Evolutionary conservation across 192 early-diverging fungal genomes (phyloP).

Genomic region (Entomortierella lignicola): DNA sequence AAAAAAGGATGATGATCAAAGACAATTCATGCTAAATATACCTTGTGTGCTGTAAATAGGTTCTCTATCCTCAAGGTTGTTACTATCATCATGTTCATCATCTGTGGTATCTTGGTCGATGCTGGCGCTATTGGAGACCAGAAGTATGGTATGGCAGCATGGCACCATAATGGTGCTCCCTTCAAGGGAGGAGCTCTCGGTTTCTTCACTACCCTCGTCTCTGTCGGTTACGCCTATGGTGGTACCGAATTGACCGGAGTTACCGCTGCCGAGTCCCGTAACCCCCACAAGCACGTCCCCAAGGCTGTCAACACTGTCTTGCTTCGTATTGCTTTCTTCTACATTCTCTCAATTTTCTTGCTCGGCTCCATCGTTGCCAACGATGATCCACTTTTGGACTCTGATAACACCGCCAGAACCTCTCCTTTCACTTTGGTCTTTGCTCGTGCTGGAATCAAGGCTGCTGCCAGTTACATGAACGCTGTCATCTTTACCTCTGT

Average conservation of each 20-base stretch:
- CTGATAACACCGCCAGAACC: too few species aligned
- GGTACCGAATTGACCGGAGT: not conserved
- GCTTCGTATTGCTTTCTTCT: too few species aligned
- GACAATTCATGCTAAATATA: too few species aligned
- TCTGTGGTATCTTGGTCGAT: conserved; percentile 1
- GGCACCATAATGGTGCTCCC: not conserved
- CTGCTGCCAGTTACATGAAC: too few species aligned
- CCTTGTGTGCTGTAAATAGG: not conserved
- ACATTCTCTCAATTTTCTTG: too few species aligned
- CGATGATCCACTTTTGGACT: too few species aligned
- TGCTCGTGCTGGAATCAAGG: too few species aligned
- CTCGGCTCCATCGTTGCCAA: too few species aligned
- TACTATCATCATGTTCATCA: not conserved
- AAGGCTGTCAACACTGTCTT: not conserved
- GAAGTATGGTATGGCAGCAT: not conserved
- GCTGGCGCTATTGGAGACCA: not conserved
- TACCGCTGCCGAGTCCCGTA: not conserved
- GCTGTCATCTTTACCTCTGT: too few species aligned
- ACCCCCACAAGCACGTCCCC: not conserved
- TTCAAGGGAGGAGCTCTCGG: not conserved
- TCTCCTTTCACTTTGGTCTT: too few species aligned
- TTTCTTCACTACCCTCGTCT: not conserved
- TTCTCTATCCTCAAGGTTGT: not conserved
- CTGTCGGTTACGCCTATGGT: not conserved
- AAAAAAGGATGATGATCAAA: too few species aligned